These are phyloP conservation scores for Dissoconium aciculare DNA, from an alignment of 2,329 filamentous ascomycete genomes.

Conservation along the genomic window DNA sequence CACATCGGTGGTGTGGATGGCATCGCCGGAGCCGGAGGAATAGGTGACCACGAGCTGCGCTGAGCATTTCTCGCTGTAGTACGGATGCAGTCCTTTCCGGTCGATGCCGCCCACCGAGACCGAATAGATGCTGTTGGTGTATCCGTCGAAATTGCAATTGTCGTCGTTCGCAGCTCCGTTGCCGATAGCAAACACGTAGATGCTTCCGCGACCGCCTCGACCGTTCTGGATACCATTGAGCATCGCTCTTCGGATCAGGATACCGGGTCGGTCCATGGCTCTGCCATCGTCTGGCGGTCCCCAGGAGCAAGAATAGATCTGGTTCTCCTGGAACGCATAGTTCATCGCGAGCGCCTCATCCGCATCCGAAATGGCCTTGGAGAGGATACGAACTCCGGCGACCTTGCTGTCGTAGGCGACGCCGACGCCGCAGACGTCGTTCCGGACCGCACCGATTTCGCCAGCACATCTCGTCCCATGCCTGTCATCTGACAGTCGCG, in stretches of 20 bases:
- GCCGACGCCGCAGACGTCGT: slow-evolving; percentile 88
- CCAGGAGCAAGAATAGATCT: slow-evolving; percentile 99
- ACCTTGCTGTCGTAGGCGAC: slow-evolving; percentile 87
- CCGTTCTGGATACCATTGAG: slow-evolving; percentile 83
- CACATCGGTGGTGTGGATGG: slow-evolving; percentile 94
- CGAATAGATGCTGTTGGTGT: slow-evolving; percentile 98
- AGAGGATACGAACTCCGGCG: slow-evolving; percentile 82
- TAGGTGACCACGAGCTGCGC: slow-evolving; percentile 93
- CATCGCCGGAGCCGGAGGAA: slow-evolving; percentile 75
- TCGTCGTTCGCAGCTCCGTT: slow-evolving; percentile 79
- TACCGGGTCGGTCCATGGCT: slow-evolving; percentile 85
- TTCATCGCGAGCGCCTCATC: slow-evolving; percentile 90
- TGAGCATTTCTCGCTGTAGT: slow-evolving; percentile 93
- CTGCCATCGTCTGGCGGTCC: slow-evolving; percentile 84
- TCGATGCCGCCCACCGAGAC: slow-evolving; percentile 93
- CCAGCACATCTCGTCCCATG: slow-evolving; percentile 93
- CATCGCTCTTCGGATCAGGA: slow-evolving; percentile 81
- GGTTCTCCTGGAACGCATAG: slow-evolving; percentile 77
- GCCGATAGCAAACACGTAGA: slow-evolving; percentile 93
- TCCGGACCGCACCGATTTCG: slow-evolving; percentile 81
- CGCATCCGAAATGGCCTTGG: slow-evolving; percentile 74
- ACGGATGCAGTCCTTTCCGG: slow-evolving; percentile 71
- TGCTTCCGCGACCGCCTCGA: slow-evolving; percentile 65
- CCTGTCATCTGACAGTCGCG: slow-evolving; percentile 66
- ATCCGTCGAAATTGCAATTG: slow-evolving; percentile 98